Base-by-base conservation (phyloP, 129 eudicot genomes). In the Gnaphalium uliginosum region DNA sequence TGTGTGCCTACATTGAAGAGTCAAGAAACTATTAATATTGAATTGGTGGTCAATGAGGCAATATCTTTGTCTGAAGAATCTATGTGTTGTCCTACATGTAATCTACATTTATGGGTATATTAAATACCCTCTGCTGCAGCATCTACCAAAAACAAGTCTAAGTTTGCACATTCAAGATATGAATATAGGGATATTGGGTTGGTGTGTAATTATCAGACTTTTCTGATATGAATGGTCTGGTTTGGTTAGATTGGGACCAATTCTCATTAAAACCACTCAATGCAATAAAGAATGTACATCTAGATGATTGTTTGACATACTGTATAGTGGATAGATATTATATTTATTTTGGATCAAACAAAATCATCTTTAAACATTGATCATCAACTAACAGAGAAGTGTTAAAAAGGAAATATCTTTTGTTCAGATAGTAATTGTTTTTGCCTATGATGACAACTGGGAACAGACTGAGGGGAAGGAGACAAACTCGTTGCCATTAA, bases 31-130 rank as follows among this genome's bases (percentile, higher is more conserved):
- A 48, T 27, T 24, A 14, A 13, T 46, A 48, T 27, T 24, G n/a
- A 13, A 32, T 69, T 69, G 66, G 54, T 33, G 76, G 76, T 72
- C 66, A 54, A 57, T 58, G 67, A 72, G 54, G 23, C 43, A 57
- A 72, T 33, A 56, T 29, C 21, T 56, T 72, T 33, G 76, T 56
- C 61, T 56, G 23, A 56, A 56, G 26, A 56, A 19, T 56, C 18
- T 56, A 21, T 54, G 26, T 56, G 22, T 54, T 21, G 61, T 56
- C 61, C 23, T 54, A 54, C 59, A 53, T 53, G 59, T 53, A 4
- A 53, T 50, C 2, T 72, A 25, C 25, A 22, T 60, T 24, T 60
- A 60, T 24, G 66, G 5, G 66, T 60, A 60, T 25, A 22, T 60
- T 60, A 23, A 60, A 60, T 60, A 60, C 35, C 30, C 66, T 60